Evolutionary conservation across 305 asterid species (phyloP), one percentile per base, ranked within the genome.

Genomic region (Fraxinus baroniana): DNA sequence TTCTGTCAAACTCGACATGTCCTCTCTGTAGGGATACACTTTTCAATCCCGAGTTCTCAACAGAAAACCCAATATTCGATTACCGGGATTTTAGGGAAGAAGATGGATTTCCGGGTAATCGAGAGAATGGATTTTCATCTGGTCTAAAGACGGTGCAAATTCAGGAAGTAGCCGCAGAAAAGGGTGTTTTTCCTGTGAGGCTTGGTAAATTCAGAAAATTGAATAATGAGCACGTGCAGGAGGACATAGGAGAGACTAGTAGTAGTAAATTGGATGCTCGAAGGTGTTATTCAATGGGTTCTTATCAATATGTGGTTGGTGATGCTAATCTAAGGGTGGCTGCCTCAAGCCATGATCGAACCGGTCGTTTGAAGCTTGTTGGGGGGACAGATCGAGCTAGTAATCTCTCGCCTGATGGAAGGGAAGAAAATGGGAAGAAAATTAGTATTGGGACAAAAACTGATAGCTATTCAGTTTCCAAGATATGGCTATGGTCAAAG

Each of bases 401-500:
- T 62, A 86, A 78, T 85, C 78, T 80, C 62, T 75, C 81, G 0
- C 70, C 13, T 7, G 90, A 84, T 44, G 90, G 74, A 70, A 87
- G 85, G 76, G 68, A 82, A 32, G 68, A 82, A 22, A 93, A 92
- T 26, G 99, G 99, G 70, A 95, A 95, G 89, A 94, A 89, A 91
- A 89, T 95, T 78, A 79, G 89, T 39, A 87, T 92, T 33, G 97
- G 98, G 79, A 87, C 93, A 15, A 95, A 91, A 88, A 90, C 93
- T 2, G 99, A 95, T 87, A 95, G 99, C 88, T 95, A 91, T 77
- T 95, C 99, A 10, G 94, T 95, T 85, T 95, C 99, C 85, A 95
- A 95, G 93, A 95, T 95, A 83, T 95, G 99, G 99, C 87, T 93
- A 75, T 95, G 99, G 99, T 90, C 99, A 5, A 93, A 93, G 83